Evolutionary conservation across 2,329 filamentous ascomycete genomes (phyloP), one percentile per base, ranked within the genome.

Genomic region (Penicillium sp.): DNA sequence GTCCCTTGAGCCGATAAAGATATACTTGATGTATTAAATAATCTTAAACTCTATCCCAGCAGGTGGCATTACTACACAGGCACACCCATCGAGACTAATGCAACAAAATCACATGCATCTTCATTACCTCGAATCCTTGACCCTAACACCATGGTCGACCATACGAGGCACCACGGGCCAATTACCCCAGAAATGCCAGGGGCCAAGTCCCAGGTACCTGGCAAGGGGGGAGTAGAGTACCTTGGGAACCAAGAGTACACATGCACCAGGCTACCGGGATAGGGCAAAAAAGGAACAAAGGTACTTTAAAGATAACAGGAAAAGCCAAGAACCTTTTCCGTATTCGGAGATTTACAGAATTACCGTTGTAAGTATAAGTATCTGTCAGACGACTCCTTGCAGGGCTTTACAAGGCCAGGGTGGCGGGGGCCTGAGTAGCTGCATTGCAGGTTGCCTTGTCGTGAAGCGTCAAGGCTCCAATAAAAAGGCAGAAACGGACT

Each of bases 1-100:
- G 83, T n/a, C 72, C 76, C n/a, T 62, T 85, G 46, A 73, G 70
- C 27, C 67, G 71, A 55, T 75, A 35, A 33, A 13, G 10, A 14
- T 39, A 43, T 37, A 37, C 9, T 27, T 9, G 11, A 19, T 27
- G 35, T 39, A 51, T 39, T 35, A 41, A 51, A 41, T 35, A 41
- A 39, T 39, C 27, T 3, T 19, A 33, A 41, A 39, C n/a, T 43
- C 16, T 39, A 27, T 22, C 33, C 31, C 39, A 21, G 37, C 37
- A 41, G 5, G 4, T 41, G 39, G 39, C 39, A 41, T 19, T 39
- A 19, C n/a, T 16, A 39, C 11, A 39, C 8, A 19, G 10, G 35
- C 8, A 19, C 19, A 39, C 35, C 35, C 35, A 39, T 19, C n/a
- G 3, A 37, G n/a, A 39, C n/a, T 39, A 39, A 39, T 19, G 35